Evolutionary conservation across 176 grass and related monocot species (phyloP), one percentile per base, ranked within the genome.

Genomic region (Aegilops speltoides): DNA sequence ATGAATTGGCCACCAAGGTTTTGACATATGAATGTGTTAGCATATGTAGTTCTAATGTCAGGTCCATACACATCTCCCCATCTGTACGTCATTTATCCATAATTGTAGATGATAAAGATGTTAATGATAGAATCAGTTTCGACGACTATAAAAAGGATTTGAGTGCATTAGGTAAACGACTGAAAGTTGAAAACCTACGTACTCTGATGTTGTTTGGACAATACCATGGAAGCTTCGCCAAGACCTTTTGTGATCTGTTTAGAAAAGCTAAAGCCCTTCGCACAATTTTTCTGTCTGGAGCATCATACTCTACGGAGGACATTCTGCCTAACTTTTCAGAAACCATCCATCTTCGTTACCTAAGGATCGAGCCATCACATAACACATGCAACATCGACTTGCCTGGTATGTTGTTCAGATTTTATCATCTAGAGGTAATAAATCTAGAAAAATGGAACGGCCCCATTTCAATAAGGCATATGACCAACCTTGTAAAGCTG

Each of bases 11-110:
- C 5, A 1, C 16, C 10, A 48, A 31, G 12, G 6, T 85, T 37
- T 85, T 65, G 4, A 15, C 32, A 63, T 8, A 87, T 10, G 89
- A 88, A 34, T 81, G 57, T 7, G 79, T 71, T 23, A 56, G 74
- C n/a, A 43, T 91, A 34, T 13, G 28, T 17, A 71, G 24, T 50
- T 64, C 60, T 38, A 24, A 76, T 43, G 22, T 10, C 4, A 22
- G 33, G 1, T 56, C 28, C 37, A n/a, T 67, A 59, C 59, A 54
- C 33, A 66, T 85, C 2, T 82, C 79, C 2, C 7, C 19, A 7
- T 70, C 60, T 20, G 32, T 75, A 68, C 81, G 67, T 34, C 89
- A 91, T 15, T 29, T 91, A 36, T 88, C 68, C 60, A 48, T 88
- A 2, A 67, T 73, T 8, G 14, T 76, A 14, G 63, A 83, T 2